Base-by-base conservation (phyloP, 2,329 filamentous ascomycete genomes). In the Mycosphaerella sp. region DNA sequence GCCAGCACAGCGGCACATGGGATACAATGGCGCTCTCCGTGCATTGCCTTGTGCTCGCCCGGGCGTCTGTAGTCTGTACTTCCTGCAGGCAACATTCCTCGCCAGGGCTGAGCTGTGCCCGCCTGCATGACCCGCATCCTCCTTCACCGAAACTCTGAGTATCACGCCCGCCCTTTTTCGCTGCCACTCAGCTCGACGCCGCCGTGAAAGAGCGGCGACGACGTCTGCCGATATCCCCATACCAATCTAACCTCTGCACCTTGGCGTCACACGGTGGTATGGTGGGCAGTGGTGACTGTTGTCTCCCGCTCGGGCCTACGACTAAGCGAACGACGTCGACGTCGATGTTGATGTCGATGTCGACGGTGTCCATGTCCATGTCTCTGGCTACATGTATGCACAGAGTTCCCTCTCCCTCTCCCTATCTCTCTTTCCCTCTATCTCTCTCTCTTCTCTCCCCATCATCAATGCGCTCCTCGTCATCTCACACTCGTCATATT, bases 221-320 rank as follows among this genome's bases (percentile, higher is more conserved):
- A 40, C 16, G 25, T 42, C 41, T n/a, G 34, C 13, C 28, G 13
- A 34, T 27, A 34, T 36, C 30, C 21, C 14, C 42, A 50, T 50
- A 36, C 30, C 43, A 55, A 55, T 55, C 53, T 55, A 53, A 41
- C 39, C 7, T 41, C 40, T 53, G 37, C 46, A 27, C 35, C 47
- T 45, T 39, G 45, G 35, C 34, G 36, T 44, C 25, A 40, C 41
- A 34, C 30, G 10, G 30, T 30, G 28, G 28, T 30, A 30, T 30
- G 44, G 50, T 18, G 12, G n/a, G n/a, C n/a, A n/a, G n/a, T n/a
- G n/a, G n/a, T n/a, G n/a, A n/a, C n/a, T n/a, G n/a, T n/a, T 39
- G 28, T 37, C 48, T 49, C 54, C 50, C 40, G 47, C 14, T 44
- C 32, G n/a, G n/a, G 12, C 36, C 44, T 21, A 50, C 44, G 50